Base-by-base conservation (phyloP, 257 asterid species). In the Solanum paucissectum region DNA sequence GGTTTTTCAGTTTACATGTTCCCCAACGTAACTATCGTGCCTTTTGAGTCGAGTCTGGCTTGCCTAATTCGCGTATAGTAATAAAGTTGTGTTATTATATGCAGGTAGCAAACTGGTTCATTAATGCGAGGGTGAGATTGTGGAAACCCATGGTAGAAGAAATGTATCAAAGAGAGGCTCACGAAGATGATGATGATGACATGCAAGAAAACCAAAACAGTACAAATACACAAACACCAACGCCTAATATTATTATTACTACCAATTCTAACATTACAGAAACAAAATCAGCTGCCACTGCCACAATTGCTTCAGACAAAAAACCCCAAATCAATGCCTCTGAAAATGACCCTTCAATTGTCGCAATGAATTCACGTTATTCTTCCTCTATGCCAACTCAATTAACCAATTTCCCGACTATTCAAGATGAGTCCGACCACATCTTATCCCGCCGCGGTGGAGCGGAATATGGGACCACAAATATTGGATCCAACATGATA, bases 111-210 rank as follows among this genome's bases (percentile, higher is more conserved):
- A 97, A 97, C 93, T 97, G 99, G 99, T 97, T 97, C 95, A 97
- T 97, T 60, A 97, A 97, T 94, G 99, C 99, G 9, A 93, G 99
- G 96, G 99, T 97, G 85, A 95, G 99, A 34, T 92, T 97, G 92
- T 97, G 99, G 99, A 97, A 97, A 92, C 99, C 99, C 90, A 96
- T 97, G 99, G 98, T 97, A 64, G 99, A 97, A 90, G 99, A 95
- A 60, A 97, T 97, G 98, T 97, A 97, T 91, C 97, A 95, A 74
- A 96, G 95, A 91, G 99, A 97, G 77, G 92, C 95, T 91, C 94
- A 93, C 72, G 99, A 95, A 29, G 89, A 83, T 11, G 90, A 40
- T 10, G 89, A 82, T 20, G 89, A 84, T 72, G 52, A 66, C 87
- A 91, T 90, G 69, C 40, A 16, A 7, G 68, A 58, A 42, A 77